phyloP scores from a whole-genome alignment of 352 stramenopile species.

The Pythium sp. region DNA sequence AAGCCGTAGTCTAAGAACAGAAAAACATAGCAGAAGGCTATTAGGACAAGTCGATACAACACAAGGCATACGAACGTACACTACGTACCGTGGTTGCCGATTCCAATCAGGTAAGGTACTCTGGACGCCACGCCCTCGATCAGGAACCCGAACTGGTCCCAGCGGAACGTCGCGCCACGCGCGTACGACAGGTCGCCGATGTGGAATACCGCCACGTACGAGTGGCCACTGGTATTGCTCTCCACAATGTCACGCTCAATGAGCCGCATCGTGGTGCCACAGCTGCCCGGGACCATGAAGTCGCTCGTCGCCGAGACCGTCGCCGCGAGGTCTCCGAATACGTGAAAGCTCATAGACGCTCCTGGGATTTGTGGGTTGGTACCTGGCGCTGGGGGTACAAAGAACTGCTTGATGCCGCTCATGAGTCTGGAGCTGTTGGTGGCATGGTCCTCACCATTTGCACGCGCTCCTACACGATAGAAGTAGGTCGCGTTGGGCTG shows the following conservation, averaged over 20 bases:
- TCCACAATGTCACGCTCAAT: conserved; percentile 16
- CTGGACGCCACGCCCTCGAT: conserved; percentile 71
- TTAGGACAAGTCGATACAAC: neutral
- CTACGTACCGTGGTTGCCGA: conserved; percentile 40
- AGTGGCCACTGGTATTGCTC: conserved; percentile 25
- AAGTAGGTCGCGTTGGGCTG: conserved; percentile 12
- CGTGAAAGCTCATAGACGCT: conserved; percentile 37
- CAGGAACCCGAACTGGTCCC: conserved; percentile 83
- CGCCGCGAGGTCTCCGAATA: conserved; percentile 51
- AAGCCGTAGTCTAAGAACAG: conserved; percentile 38
- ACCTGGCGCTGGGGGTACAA: conserved; percentile 11
- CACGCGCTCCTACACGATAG: conserved; percentile 19
- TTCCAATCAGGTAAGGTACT: conserved; percentile 77
- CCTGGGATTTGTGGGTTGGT: neutral
- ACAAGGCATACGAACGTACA: neutral
- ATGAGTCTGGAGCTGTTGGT: neutral
- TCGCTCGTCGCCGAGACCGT: conserved; percentile 13
- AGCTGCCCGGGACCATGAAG: conserved; percentile 16
- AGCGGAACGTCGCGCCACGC: conserved; percentile 61
- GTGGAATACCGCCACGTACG: conserved; percentile 76
- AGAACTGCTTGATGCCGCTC: conserved; percentile 20
- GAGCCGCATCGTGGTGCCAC: conserved; percentile 17
- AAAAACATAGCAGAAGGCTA: neutral
- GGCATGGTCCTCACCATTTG: neutral
- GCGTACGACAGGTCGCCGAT: conserved; percentile 84